Percentiles rank a stretch among this genome's conserved stretches.
Conservation (phyloP, 2,329 filamentous ascomycete species). For the Fusarium beomiforme region DNA sequence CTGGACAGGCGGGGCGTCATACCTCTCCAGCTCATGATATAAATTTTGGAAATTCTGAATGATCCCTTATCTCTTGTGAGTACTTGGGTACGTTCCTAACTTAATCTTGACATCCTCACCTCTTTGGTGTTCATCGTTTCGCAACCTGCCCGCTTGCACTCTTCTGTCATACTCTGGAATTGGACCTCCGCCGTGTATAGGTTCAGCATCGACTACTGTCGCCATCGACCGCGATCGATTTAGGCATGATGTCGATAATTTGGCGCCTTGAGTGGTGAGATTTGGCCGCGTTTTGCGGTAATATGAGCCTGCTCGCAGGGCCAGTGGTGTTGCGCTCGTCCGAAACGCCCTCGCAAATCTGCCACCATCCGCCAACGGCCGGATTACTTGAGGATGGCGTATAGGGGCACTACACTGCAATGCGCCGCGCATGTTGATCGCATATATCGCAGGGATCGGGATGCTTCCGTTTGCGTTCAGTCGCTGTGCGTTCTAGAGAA, state of each 20-base stretch:
- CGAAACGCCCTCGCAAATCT: conserved; percentile 36
- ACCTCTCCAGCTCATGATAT: conserved; percentile 81
- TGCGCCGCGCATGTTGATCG: conserved; percentile 32
- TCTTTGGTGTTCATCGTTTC: conserved; percentile 92
- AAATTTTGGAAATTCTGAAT: conserved; percentile 90
- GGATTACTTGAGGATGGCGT: conserved; percentile 22
- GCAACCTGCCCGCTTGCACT: conserved; percentile 76
- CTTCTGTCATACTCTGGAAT: conserved; percentile 88
- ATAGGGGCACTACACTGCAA: conserved; percentile 30
- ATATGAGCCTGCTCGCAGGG: conserved; percentile 3
- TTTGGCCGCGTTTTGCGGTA: conserved; percentile 7
- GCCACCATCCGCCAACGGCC: conserved; percentile 22
- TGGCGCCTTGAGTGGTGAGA: neutral
- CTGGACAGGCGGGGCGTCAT: conserved; percentile 77
- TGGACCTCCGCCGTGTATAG: conserved; percentile 67
- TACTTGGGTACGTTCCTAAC: neutral
- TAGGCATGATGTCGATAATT: conserved; percentile 12
- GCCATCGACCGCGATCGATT: conserved; percentile 41
- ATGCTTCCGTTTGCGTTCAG: neutral
- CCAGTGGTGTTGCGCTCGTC: conserved; percentile 32
- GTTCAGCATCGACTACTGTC: conserved; percentile 40
- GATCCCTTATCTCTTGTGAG: conserved; percentile 67
- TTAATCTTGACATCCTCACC: conserved; percentile 57
- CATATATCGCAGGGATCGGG: conserved; percentile 3
- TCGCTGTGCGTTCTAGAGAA: conserved; percentile 13